These are phyloP conservation scores for Auricularia auricula-judae DNA, from an alignment of 768 basidiomycete species.

Conservation along the genomic window DNA sequence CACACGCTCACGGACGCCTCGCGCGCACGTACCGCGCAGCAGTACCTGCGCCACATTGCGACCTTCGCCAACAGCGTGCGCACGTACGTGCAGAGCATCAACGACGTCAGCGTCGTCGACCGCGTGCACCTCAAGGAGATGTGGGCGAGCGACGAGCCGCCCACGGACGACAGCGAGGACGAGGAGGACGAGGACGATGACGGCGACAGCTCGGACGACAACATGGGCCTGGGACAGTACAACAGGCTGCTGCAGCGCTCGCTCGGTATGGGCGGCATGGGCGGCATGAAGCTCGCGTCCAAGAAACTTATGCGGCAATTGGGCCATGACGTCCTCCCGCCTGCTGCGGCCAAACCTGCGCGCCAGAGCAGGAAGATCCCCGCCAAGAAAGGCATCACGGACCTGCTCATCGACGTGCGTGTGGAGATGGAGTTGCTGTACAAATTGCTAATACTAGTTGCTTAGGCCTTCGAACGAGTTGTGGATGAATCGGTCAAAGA, in stretches of 20 bases:
- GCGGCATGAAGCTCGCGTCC: constrained; percentile 7
- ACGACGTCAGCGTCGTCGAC: constrained; percentile 40
- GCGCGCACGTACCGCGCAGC: constrained; percentile 32
- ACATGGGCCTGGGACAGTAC: constrained; percentile 12
- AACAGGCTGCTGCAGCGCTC: not conserved
- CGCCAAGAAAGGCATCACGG: constrained; percentile 28
- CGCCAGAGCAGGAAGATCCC: no score
- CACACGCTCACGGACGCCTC: constrained; percentile 42
- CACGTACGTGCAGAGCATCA: constrained; percentile 39
- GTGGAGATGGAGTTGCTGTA: not conserved
- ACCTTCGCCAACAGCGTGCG: constrained; percentile 37
- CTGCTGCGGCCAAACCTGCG: no score
- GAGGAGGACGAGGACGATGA: constrained; percentile 16
- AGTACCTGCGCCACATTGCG: constrained; percentile 37
- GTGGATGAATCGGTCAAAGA: constrained; percentile 34
- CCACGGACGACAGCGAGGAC: constrained; percentile 24
- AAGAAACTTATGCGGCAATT: no score
- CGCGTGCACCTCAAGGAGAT: constrained; percentile 36
- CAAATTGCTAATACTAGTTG: not conserved
- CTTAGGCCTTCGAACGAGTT: constrained; percentile 36
- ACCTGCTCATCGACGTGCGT: constrained; percentile 30
- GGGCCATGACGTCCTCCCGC: no score
- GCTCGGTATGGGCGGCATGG: not conserved
- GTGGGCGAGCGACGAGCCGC: constrained; percentile 21
- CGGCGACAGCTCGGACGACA: constrained; percentile 3